Evolutionary conservation across 305 asterid species (phyloP), one percentile per base, ranked within the genome.

Genomic region (Fraxinus greggii): DNA sequence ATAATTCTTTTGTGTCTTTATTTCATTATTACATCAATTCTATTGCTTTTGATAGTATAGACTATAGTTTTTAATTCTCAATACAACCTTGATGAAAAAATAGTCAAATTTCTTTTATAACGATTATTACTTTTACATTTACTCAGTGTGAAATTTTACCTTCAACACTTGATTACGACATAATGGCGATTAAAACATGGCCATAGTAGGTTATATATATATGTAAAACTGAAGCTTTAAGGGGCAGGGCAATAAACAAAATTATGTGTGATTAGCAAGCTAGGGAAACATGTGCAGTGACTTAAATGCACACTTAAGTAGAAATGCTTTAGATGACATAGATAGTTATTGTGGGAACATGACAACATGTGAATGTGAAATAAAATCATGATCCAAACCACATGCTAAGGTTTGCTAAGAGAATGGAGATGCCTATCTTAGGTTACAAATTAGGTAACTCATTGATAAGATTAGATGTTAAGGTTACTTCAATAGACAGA

Each of bases 261-360:
- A 75, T 59, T 80, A 69, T 81, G 80, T 76, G 87, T 82, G 83
- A 86, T 86, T 83, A 84, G 79, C 78, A 89, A 88, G 93, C 82
- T 84, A 84, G 56, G 83, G 80, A 75, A 85, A 75, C 95, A 92
- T 89, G 93, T 92, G 95, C 84, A 54, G 28, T 70, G 87, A 83
- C 86, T 89, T 89, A 88, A 90, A 82, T 90, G 86, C 90, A 79
- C 83, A 84, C 81, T 86, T 80, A 86, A 51, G 70, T 78, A 80
- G 78, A 75, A 63, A 79, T 32, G 76, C 80, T 56, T 76, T 56
- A 72, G 80, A 12, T 40, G 72, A 75, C 17, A 51, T 48, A 73
- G 83, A 70, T 61, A 82, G 80, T 76, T 79, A 86, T 79, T 82
- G 63, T 82, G 87, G 85, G 89, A 89, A 84, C 83, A 79, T 88